Percentiles rank a stretch among this genome's conserved stretches.
phyloP scores from a whole-genome alignment of 768 basidiomycete genomes.

The Kwoniella europaea region DNA sequence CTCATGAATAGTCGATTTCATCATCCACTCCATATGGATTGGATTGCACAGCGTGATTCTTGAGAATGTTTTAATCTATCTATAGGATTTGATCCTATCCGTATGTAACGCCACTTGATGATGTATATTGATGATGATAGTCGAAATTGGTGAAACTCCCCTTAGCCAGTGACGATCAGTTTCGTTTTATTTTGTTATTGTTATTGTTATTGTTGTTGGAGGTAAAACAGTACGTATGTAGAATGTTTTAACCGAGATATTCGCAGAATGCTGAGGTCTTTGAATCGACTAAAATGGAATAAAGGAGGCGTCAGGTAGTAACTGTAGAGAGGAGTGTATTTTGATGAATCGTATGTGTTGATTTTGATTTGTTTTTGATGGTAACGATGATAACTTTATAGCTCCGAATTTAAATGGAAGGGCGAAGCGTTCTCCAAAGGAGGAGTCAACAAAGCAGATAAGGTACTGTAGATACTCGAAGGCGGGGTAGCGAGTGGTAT shows the following conservation, averaged over 20 bases:
- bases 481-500: background rate
- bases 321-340: background rate
- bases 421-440: background rate
- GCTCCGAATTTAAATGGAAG: background rate
- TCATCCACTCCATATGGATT: no score
- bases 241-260: background rate
- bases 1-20: no score
- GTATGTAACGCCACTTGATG: background rate
- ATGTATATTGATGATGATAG: background rate
- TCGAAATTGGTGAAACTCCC: background rate
- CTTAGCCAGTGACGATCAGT: background rate
- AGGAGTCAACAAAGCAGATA: background rate
- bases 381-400: background rate
- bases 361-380: background rate
- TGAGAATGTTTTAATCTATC: background rate
- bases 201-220: no score
- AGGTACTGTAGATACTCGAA: background rate
- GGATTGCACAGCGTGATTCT: background rate
- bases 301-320: background rate
- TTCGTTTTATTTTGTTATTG: background rate
- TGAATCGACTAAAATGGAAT: background rate
- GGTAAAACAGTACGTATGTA: no score
- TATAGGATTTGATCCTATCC: background rate
- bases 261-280: background rate
- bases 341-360: background rate